Percentiles rank a stretch among this genome's conserved stretches.
Evolutionary conservation across 2,329 filamentous ascomycete genomes (phyloP).

Genomic region (Talaromyces pinophilus): DNA sequence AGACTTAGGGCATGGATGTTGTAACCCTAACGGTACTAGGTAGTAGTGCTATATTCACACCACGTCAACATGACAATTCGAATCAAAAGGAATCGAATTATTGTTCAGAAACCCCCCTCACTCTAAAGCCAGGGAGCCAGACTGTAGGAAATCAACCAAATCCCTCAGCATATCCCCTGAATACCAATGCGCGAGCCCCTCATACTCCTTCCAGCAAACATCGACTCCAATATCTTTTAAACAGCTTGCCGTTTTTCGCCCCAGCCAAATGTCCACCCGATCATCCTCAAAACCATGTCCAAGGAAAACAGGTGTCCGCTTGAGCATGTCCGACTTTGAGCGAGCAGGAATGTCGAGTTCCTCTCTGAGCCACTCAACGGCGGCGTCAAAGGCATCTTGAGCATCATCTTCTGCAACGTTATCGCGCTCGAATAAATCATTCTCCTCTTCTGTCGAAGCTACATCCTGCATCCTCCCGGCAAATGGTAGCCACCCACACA

Average conservation of each 20-base stretch:
- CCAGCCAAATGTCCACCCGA: neutral
- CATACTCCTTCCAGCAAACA: neutral
- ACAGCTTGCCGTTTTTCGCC: neutral
- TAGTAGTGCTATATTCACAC: neutral
- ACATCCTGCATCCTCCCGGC: slow-evolving; percentile 5
- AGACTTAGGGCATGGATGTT: neutral
- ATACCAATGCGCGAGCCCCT: neutral
- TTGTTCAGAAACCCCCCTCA: neutral
- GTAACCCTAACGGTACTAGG: neutral
- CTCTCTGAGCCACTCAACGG: slow-evolving; percentile 8
- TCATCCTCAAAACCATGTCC: slow-evolving; percentile 2
- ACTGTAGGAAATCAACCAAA: neutral
- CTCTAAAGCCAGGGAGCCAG: neutral
- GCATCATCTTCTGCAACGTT: neutral
- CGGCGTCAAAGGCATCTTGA: slow-evolving; percentile 6
- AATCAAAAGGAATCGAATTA: no score
- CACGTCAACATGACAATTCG: neutral
- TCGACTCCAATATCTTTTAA: neutral
- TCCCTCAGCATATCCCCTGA: neutral
- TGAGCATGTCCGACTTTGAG: slow-evolving; percentile 14
- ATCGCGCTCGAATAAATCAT: neutral
- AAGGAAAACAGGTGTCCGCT: slow-evolving; percentile 1
- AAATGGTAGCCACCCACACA: slow-evolving; percentile 22
- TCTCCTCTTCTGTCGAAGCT: neutral
- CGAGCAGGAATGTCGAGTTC: slow-evolving; percentile 6